Conservation (phyloP, 257 asterid genomes). For the Lantana camara region DNA sequence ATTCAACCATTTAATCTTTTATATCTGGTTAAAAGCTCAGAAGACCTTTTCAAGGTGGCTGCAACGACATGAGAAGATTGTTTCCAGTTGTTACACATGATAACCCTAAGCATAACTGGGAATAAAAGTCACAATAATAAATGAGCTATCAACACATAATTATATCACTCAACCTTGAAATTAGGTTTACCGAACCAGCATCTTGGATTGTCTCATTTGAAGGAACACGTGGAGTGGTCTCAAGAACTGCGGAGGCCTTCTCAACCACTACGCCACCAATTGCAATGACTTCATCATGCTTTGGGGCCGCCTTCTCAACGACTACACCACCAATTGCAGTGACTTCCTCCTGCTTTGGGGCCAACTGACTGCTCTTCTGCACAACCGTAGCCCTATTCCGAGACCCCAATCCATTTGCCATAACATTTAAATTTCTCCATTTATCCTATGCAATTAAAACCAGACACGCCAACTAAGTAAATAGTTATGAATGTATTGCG, state of each 20-base stretch:
- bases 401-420: constrained; percentile 85
- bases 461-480: constrained; percentile 16
- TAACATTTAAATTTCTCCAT: constrained; percentile 90
- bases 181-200: constrained; percentile 39
- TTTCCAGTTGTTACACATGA: no score
- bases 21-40: neutral
- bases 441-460: constrained; percentile 65
- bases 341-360: constrained; percentile 54
- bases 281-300: constrained; percentile 47
- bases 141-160: neutral
- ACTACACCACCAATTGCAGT: constrained; percentile 22
- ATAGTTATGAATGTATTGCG: neutral
- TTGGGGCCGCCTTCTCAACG: constrained; percentile 44
- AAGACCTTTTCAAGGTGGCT: neutral
- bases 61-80: no score
- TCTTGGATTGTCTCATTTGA: constrained; percentile 40
- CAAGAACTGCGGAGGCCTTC: constrained; percentile 44
- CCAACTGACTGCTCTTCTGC: constrained; percentile 38
- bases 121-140: neutral
- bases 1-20: neutral
- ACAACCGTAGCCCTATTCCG: constrained; percentile 66
- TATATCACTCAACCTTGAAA: constrained; percentile 55
- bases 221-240: constrained; percentile 37
- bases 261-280: constrained; percentile 30
- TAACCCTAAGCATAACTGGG: neutral